Percentiles rank a stretch among this genome's conserved stretches.
Evolutionary conservation across 768 basidiomycete species (phyloP).

Genomic region (Chiua virens): DNA sequence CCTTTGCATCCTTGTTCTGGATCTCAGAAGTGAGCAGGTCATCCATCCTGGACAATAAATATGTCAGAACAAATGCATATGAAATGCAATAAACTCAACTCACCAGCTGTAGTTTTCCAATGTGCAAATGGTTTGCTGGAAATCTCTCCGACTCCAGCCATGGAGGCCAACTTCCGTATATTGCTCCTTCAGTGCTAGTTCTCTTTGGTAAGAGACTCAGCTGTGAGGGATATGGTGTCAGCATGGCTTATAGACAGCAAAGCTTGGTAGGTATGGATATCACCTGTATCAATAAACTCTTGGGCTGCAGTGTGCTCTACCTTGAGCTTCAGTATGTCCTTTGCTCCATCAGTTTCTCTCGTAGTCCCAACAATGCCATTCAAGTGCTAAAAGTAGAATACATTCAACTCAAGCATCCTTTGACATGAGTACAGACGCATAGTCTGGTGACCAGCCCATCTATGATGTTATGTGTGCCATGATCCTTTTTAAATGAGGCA

Average conservation of each 20-base stretch:
- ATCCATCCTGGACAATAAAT: conserved; percentile 48
- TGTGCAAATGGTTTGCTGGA: conserved; percentile 84
- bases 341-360: conserved; percentile 65
- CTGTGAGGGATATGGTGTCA: conserved; percentile 37
- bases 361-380: conserved; percentile 66
- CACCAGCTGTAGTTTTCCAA: conserved; percentile 83
- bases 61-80: no score
- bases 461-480: neutral
- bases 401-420: neutral
- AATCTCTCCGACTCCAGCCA: conserved; percentile 91
- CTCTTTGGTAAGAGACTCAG: conserved; percentile 89
- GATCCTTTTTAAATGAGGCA: neutral
- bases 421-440: no score
- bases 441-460: neutral
- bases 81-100: conserved; percentile 18
- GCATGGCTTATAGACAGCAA: neutral
- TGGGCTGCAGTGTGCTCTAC: conserved; percentile 78
- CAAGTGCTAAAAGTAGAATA: conserved; percentile 42
- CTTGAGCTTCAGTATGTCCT: conserved; percentile 79
- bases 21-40: conserved; percentile 77
- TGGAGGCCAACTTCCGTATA: conserved; percentile 78
- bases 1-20: conserved; percentile 76
- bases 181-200: conserved; percentile 76
- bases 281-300: conserved; percentile 84
- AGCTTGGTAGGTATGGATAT: neutral